Evolutionary conservation across 1,139 yeast genomes (phyloP), one percentile per base, ranked within the genome.

Genomic region (Blastobotrys elegans): DNA sequence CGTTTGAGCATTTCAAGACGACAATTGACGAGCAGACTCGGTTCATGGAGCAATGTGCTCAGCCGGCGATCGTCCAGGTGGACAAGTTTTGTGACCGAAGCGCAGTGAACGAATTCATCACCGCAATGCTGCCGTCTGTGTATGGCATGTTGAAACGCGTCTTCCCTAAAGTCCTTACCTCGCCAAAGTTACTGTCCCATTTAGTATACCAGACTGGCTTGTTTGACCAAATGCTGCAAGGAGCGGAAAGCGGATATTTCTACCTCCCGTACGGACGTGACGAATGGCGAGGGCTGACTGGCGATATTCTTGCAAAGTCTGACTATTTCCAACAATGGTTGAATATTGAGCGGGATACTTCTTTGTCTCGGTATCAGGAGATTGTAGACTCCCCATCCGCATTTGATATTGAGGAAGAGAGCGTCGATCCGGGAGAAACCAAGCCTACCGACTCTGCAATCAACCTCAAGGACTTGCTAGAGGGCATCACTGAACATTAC

Each of bases 401-500:
- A 1, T 80, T 84, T 62, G 66, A 64, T 4, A 77, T 85, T 31
- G 94, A 85, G 56, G 69, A 68, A 50, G 89, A 82, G 47, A 75
- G 78, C 48, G 80, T 77, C 20, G 75, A 71, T 0, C 51, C 60
- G 6, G 47, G 58, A 53, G 57, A 74, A 68, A 48, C 66, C 51
- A 77, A 77, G 53, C 92, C 95, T 1, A 84, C 92, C 0, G 74
- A 75, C 48, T 80, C 90, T 0, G 79, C 92, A 0, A 69, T 77
- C 43, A 79, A 81, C 48, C 60, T 86, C 50, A 74, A 74, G 37
- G 81, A 79, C 53, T 67, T 89, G 30, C 69, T 89, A 32, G 83
- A 82, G 52, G 82, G 81, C 45, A 73, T 87, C 37, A 85, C 87
- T 6, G 73, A 71, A 36, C 84, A 82, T 54, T 84, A 82, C 57